Percentiles rank a stretch among this genome's conserved stretches.
phyloP scores from a whole-genome alignment of 192 early-diverging fungal species.

The Funneliformis mosseae region DNA sequence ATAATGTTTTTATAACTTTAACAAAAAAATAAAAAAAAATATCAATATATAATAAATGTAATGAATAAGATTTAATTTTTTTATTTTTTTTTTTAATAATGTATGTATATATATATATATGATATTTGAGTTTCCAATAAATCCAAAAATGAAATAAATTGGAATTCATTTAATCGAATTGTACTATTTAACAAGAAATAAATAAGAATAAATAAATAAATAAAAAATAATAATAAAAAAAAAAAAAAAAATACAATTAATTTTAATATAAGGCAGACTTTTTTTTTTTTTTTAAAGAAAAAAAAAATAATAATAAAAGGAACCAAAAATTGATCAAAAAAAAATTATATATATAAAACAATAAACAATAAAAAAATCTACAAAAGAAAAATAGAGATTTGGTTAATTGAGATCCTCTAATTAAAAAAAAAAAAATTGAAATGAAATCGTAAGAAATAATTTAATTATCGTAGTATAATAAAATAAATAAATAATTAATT shows the following conservation, averaged over 20 bases:
- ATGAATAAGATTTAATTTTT: too few species aligned
- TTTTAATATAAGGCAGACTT: background rate
- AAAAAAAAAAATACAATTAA: background rate
- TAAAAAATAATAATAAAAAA: background rate
- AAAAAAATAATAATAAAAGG: background rate
- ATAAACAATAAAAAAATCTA: background rate
- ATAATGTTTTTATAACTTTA: too few species aligned
- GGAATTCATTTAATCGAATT: background rate
- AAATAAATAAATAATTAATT: too few species aligned
- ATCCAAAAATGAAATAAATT: background rate
- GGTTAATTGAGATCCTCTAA: background rate
- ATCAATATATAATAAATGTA: too few species aligned
- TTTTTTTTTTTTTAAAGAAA: background rate
- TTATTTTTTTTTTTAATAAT: too few species aligned
- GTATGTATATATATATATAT: too few species aligned
- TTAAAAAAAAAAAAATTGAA: background rate
- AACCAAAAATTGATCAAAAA: background rate
- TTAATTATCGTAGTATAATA: background rate
- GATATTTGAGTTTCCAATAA: background rate
- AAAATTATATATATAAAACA: background rate
- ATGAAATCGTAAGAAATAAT: background rate
- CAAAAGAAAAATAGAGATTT: background rate
- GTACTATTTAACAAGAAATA: background rate
- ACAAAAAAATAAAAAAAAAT: too few species aligned
- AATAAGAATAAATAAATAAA: background rate